A percentile compares a stretch with the other conserved stretches of the same genome.
Evolutionary conservation across 225 moss, liverwort and hornwort genomes (phyloP).

Genomic region (Thuidium tamariscinum): DNA sequence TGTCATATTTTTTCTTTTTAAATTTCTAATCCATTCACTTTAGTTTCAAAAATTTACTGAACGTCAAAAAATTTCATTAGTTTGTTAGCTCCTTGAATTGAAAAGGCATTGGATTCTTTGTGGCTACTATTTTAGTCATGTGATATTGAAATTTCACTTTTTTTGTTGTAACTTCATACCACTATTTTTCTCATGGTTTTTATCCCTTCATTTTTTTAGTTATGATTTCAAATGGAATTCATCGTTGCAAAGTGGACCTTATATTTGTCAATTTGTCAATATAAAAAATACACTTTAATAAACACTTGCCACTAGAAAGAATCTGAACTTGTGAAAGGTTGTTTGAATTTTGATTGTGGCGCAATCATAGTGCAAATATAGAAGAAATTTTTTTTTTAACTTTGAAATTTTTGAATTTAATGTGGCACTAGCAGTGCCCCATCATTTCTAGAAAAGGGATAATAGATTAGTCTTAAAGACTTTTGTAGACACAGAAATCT

Average conservation of each 20-base stretch:
- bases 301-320: too few relatives aligned
- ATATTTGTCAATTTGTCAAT: not conserved
- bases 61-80: rapidly evolving
- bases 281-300: too few relatives aligned
- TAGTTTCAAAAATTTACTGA: not conserved
- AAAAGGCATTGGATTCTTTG: not conserved
- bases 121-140: not conserved
- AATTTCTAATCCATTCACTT: not conserved
- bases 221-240: rapidly evolving
- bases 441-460: too few relatives aligned
- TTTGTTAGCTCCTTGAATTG: too few relatives aligned
- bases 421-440: too few relatives aligned
- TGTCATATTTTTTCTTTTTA: not conserved
- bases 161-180: not conserved
- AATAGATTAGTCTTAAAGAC: not conserved
- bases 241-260: rapidly evolving
- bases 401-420: too few relatives aligned
- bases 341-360: too few relatives aligned
- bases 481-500: rapidly evolving
- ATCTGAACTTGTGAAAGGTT: too few relatives aligned
- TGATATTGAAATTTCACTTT: not conserved
- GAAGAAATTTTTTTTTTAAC: too few relatives aligned
- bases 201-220: not conserved
- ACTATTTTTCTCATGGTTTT: not conserved
- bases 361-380: too few relatives aligned